Percentiles rank a stretch among this genome's conserved stretches.
Conservation (phyloP, 1,284 basidiomycete species). For the Trichosporon coremiiforme region DNA sequence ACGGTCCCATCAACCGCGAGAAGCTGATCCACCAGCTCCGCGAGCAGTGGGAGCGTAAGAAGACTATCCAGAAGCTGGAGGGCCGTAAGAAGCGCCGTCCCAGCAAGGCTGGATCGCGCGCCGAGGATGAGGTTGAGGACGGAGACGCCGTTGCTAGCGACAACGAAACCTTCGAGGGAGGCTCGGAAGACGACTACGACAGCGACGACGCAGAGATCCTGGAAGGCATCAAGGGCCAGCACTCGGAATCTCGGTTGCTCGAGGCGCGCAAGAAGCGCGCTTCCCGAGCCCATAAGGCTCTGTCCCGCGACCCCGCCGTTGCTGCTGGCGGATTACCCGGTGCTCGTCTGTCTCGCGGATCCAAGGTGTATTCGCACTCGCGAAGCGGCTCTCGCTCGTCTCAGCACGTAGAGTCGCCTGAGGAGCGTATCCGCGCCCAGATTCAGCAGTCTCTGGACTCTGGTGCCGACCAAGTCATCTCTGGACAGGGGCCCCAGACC, state of each 20-base stretch:
- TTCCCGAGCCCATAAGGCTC: slow-evolving; percentile 10
- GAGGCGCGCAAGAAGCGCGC: slow-evolving; percentile 6
- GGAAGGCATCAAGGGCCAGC: slow-evolving; percentile 47
- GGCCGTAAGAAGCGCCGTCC: slow-evolving; percentile 58
- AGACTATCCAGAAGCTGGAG: slow-evolving; percentile 83
- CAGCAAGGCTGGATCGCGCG: slow-evolving; percentile 37
- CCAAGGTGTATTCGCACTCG: slow-evolving; percentile 6
- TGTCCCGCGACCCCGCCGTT: slow-evolving; percentile 13
- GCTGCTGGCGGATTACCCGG: slow-evolving; percentile 3
- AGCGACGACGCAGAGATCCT: slow-evolving; percentile 36
- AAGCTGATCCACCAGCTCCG: slow-evolving; percentile 72
- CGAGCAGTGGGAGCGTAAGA: slow-evolving; percentile 77
- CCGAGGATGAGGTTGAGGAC: slow-evolving; percentile 43
- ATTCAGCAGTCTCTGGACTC: slow-evolving; percentile 77
- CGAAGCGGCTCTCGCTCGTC: slow-evolving; percentile 1
- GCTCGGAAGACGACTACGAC: slow-evolving; percentile 43
- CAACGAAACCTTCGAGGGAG: slow-evolving; percentile 53
- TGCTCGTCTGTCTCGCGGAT: slow-evolving; percentile 5
- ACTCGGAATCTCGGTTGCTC: slow-evolving; percentile 19
- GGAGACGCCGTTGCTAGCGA: slow-evolving; percentile 42
- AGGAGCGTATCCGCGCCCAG: slow-evolving; percentile 78
- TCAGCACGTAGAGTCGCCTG: slow-evolving; percentile 42
- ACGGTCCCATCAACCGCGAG: slow-evolving; percentile 69
- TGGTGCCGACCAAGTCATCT: slow-evolving; percentile 62
- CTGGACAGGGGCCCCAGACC: slow-evolving; percentile 33